Evolutionary conservation across 805 yeast species (phyloP).

Genomic region (Candida chauliodis): DNA sequence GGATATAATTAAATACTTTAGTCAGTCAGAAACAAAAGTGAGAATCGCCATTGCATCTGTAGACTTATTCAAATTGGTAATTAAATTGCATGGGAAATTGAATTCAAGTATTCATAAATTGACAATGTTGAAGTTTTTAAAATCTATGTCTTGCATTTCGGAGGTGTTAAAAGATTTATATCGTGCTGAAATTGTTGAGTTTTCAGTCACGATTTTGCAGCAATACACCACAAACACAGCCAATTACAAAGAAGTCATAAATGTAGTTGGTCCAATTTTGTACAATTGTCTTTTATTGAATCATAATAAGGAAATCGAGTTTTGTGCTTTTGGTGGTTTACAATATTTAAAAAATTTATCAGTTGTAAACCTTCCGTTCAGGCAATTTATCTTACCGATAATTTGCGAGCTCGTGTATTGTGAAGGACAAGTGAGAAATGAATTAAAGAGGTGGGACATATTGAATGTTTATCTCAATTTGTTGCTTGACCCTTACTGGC

Average conservation of each 20-base stretch:
- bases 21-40: slow-evolving; percentile 46
- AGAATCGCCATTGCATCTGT: slow-evolving; percentile 34
- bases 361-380: slow-evolving; percentile 38
- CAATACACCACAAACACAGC: slow-evolving; percentile 23
- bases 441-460: slow-evolving; percentile 35
- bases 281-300: slow-evolving; percentile 52
- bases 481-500: slow-evolving; percentile 54
- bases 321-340: slow-evolving; percentile 45
- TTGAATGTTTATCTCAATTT: slow-evolving; percentile 37
- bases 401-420: slow-evolving; percentile 52
- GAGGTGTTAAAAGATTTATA: slow-evolving; percentile 29
- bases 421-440: slow-evolving; percentile 32
- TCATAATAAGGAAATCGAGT: slow-evolving; percentile 40
- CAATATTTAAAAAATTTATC: slow-evolving; percentile 42
- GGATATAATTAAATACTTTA: slow-evolving; percentile 38
- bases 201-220: slow-evolving; percentile 32
- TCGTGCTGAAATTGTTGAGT: slow-evolving; percentile 42
- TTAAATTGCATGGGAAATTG: slow-evolving; percentile 35
- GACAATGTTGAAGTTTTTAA: slow-evolving; percentile 42
- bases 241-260: slow-evolving; percentile 38
- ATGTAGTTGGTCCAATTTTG: slow-evolving; percentile 45
- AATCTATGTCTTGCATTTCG: slow-evolving; percentile 36
- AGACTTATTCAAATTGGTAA: slow-evolving; percentile 39
- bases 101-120: slow-evolving; percentile 27
- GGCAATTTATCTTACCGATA: slow-evolving; percentile 52